phyloP scores from a whole-genome alignment of 495 filamentous ascomycete genomes.

The Recurvomyces mirabilis region DNA sequence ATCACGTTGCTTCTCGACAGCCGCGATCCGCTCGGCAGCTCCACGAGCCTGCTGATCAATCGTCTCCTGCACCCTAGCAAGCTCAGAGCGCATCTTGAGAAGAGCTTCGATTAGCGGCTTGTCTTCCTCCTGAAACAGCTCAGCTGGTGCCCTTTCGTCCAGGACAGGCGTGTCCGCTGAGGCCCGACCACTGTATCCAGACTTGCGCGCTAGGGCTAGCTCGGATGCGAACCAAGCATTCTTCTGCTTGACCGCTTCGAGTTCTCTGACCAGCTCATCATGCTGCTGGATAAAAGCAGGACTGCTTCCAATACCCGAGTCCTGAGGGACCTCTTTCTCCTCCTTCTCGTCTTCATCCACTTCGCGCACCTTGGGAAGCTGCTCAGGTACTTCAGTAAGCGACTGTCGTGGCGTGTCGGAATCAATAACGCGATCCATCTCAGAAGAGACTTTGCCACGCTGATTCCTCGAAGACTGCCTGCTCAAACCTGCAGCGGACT shows the following conservation, averaged over 20 bases:
- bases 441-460: too few relatives aligned
- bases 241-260: slow-evolving; percentile 67
- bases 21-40: slow-evolving; percentile 80
- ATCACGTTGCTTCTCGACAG: slow-evolving; percentile 87
- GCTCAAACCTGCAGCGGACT: background rate
- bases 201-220: slow-evolving; percentile 75
- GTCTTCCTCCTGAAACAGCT: slow-evolving; percentile 80
- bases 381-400: slow-evolving; percentile 5
- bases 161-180: slow-evolving; percentile 59
- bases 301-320: slow-evolving; percentile 30
- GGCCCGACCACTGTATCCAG: slow-evolving; percentile 64
- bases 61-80: slow-evolving; percentile 72
- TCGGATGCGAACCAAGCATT: slow-evolving; percentile 98
- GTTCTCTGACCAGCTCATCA: slow-evolving; percentile 61
- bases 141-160: slow-evolving; percentile 60
- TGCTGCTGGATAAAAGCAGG: slow-evolving; percentile 30
- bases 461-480: slow-evolving; percentile 1
- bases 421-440: slow-evolving; percentile 6
- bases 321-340: slow-evolving; percentile 21
- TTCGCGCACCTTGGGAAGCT: slow-evolving; percentile 11
- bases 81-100: slow-evolving; percentile 74
- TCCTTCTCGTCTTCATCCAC: background rate
- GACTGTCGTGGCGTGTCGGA: slow-evolving; percentile 6
- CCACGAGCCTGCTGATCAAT: slow-evolving; percentile 74
- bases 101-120: slow-evolving; percentile 86